Evolutionary conservation across 768 basidiomycete species (phyloP).

Genomic region (Tylopilus sp.): DNA sequence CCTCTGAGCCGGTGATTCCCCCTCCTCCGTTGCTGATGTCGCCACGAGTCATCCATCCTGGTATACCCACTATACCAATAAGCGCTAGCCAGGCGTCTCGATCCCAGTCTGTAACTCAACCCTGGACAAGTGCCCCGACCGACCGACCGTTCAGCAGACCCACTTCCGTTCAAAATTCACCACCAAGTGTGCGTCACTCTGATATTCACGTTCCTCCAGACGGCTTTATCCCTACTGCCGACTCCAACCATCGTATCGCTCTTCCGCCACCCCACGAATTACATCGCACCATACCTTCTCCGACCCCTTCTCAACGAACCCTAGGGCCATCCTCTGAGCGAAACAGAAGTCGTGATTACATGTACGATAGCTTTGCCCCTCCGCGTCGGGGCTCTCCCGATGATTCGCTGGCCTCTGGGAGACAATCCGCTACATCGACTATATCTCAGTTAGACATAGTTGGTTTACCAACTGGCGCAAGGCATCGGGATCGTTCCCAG

Average conservation of each 20-base stretch:
- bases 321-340: conserved; percentile 20
- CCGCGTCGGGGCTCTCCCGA: conserved; percentile 28
- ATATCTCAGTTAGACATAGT: conserved; percentile 35
- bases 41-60: conserved; percentile 10
- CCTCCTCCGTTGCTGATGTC: conserved; percentile 9
- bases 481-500: conserved; percentile 21
- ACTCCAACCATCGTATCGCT: conserved; percentile 35
- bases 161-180: conserved; percentile 20
- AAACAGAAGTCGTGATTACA: conserved; percentile 21
- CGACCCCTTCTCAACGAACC: conserved; percentile 26
- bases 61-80: conserved; percentile 7
- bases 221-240: conserved; percentile 47
- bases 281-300: conserved; percentile 27
- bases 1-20: conserved; percentile 10
- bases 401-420: conserved; percentile 27
- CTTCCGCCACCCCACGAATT: conserved; percentile 54
- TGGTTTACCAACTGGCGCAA: conserved; percentile 20
- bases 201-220: conserved; percentile 41
- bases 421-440: conserved; percentile 26
- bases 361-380: conserved; percentile 17
- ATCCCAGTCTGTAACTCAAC: conserved; percentile 12
- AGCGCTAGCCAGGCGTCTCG: conserved; percentile 16
- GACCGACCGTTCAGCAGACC: conserved; percentile 15
- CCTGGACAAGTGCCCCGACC: conserved; percentile 16
- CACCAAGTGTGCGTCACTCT: conserved; percentile 6